phyloP scores from a whole-genome alignment of 352 stramenopile species.

The Globisporangium camurandrum region DNA sequence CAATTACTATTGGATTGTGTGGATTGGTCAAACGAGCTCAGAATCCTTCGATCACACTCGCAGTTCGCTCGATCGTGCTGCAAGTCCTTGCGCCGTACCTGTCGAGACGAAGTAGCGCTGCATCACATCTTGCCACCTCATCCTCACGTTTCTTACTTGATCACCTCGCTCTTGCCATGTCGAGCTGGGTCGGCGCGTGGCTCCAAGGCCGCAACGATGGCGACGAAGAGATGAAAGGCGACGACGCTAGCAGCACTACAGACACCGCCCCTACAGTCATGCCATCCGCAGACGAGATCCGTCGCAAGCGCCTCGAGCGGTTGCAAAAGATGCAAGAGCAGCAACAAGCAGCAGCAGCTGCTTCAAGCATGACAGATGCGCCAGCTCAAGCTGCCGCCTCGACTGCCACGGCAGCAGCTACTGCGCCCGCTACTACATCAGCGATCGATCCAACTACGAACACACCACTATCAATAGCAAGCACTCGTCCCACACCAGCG shows the following conservation, averaged over 20 bases:
- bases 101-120: no score
- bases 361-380: not conserved
- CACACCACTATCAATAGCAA: constrained; percentile 1
- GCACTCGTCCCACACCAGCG: no score
- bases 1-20: no score
- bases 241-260: constrained; percentile 4
- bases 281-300: constrained; percentile 39
- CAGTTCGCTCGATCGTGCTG: no score
- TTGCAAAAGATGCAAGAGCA: constrained; percentile 56
- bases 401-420: not conserved
- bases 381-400: constrained; percentile 13
- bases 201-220: constrained; percentile 37
- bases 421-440: constrained; percentile 4
- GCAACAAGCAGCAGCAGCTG: constrained; percentile 14
- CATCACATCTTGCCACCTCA: no score
- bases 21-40: no score
- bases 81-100: no score
- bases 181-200: constrained; percentile 48
- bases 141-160: no score
- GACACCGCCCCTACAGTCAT: constrained; percentile 8
- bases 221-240: constrained; percentile 33
- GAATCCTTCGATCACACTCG: no score
- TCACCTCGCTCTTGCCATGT: no score
- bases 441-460: no score
- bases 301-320: constrained; percentile 40